Evolutionary conservation across 306 rosid genomes (phyloP).

Genomic region (Pyrus pyrifolia): DNA sequence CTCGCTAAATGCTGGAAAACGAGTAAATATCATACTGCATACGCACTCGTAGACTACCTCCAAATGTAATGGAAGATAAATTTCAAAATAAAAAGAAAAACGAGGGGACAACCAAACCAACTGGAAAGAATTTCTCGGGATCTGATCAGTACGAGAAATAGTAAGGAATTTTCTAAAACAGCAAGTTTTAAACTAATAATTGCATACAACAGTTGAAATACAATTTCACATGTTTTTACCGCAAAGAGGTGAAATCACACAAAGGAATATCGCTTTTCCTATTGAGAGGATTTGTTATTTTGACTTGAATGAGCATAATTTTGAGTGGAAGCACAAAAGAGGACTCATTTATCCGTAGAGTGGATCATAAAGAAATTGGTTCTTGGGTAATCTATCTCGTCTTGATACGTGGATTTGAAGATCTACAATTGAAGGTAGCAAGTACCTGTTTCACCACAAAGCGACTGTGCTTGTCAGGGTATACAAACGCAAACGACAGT

Average conservation of each 20-base stretch:
- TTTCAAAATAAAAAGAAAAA: not conserved
- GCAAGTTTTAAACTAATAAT: not conserved
- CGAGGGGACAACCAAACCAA: not conserved
- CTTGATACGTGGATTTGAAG: not conserved
- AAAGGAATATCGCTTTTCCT: not conserved
- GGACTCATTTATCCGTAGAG: not conserved
- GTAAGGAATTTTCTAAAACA: not conserved
- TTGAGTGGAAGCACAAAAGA: not conserved
- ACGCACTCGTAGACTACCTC: not conserved
- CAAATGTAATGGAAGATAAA: not conserved
- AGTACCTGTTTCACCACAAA: constrained; percentile 71
- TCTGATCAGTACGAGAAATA: not conserved
- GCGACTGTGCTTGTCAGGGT: constrained; percentile 86
- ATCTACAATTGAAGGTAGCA: not conserved
- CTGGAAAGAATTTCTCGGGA: not conserved
- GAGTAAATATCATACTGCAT: not conserved
- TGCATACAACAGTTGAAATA: not conserved
- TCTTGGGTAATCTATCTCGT: not conserved
- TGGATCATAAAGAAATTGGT: not conserved
- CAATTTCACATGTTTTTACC: not conserved
- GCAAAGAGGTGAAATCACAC: not conserved
- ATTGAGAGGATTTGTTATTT: not conserved
- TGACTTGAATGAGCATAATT: not conserved
- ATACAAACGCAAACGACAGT: constrained; percentile 89
- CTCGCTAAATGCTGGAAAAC: not conserved